These are phyloP conservation scores for Wallacemonas rigidus DNA, from an alignment of 208 protist species.

Conservation along the genomic window DNA sequence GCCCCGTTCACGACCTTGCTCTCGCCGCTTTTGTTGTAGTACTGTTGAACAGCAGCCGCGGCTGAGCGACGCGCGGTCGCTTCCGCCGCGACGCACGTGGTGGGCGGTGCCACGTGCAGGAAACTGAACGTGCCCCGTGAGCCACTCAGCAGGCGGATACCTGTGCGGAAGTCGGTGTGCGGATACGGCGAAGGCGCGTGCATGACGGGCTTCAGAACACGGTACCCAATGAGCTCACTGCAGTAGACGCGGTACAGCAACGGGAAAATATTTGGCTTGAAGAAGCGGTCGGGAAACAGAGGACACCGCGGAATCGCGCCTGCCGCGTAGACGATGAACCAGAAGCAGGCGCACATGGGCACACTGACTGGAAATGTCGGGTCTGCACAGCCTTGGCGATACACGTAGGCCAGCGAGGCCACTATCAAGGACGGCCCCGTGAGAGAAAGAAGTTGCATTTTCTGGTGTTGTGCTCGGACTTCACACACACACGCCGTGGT, in stretches of 20 bases:
- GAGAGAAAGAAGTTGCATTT: conserved; percentile 10
- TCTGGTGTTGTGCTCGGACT: no score
- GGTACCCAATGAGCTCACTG: conserved; percentile 64
- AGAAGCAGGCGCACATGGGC: conserved; percentile 18
- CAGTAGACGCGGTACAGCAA: conserved; percentile 78
- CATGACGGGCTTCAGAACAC: conserved; percentile 44
- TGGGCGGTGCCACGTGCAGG: neutral
- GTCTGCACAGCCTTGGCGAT: conserved; percentile 27
- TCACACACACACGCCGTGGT: no score
- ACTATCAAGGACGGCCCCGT: conserved; percentile 28
- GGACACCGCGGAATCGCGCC: conserved; percentile 54
- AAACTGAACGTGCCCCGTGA: conserved; percentile 4
- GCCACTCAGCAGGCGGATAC: conserved; percentile 49
- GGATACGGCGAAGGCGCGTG: conserved; percentile 55
- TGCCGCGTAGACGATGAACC: conserved; percentile 38
- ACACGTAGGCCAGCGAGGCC: conserved; percentile 33
- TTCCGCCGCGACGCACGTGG: neutral
- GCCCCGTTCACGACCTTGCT: neutral
- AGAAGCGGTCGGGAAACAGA: conserved; percentile 60
- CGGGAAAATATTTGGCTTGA: conserved; percentile 59
- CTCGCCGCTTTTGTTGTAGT: neutral
- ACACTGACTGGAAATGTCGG: conserved; percentile 25
- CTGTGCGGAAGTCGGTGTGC: conserved; percentile 82
- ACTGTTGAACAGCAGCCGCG: neutral
- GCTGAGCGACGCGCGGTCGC: neutral